A percentile compares a stretch with the other conserved stretches of the same genome.
These are phyloP conservation scores for Rhynchospora breviuscula DNA, from an alignment of 176 grass and related monocot genomes.

Conservation along the genomic window DNA sequence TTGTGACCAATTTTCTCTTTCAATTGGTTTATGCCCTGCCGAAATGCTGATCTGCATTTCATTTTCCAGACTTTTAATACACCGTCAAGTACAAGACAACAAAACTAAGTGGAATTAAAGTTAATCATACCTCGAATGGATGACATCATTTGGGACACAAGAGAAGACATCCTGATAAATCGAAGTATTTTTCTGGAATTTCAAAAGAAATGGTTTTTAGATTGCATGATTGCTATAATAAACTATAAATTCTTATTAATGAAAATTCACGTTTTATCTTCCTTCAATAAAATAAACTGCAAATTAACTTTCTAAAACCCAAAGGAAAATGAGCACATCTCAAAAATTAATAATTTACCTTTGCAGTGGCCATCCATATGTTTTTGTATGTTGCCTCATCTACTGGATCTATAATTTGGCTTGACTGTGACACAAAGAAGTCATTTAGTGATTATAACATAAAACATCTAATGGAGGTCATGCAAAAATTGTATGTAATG, in stretches of 20 bases:
- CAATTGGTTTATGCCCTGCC: constrained; percentile 41
- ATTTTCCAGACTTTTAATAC: background rate
- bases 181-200: constrained; percentile 52
- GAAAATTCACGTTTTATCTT: too few relatives aligned
- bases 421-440: constrained; percentile 34
- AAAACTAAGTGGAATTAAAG: background rate
- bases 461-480: background rate
- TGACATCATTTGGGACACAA: constrained; percentile 63
- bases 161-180: constrained; percentile 70
- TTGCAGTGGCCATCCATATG: constrained; percentile 73
- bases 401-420: constrained; percentile 58
- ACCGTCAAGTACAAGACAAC: background rate
- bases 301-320: background rate
- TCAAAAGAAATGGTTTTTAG: background rate
- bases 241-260: too few relatives aligned
- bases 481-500: background rate
- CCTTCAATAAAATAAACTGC: too few relatives aligned
- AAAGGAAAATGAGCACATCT: background rate
- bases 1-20: constrained; percentile 67
- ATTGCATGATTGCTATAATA: background rate
- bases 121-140: constrained; percentile 42
- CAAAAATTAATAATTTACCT: constrained; percentile 33
- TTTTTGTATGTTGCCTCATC: constrained; percentile 45
- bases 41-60: constrained; percentile 43
- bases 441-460: constrained; percentile 12